These are phyloP conservation scores for Corynespora cassiicola DNA, from an alignment of 2,329 filamentous ascomycete species.

Conservation along the genomic window DNA sequence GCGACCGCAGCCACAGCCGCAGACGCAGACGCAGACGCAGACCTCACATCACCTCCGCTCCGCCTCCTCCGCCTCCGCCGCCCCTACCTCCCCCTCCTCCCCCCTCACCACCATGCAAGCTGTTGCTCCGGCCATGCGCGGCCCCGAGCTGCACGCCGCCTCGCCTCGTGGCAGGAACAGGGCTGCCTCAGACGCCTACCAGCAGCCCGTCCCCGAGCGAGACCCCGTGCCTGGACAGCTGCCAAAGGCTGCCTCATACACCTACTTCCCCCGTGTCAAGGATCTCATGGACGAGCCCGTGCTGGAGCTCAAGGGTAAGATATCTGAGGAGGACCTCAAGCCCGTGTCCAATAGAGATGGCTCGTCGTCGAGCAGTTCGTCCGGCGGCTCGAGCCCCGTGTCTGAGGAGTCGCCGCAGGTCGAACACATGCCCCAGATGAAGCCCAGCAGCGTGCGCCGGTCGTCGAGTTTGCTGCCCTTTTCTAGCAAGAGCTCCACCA, in stretches of 20 bases:
- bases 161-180: slow-evolving; percentile 37
- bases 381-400: slow-evolving; percentile 53
- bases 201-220: slow-evolving; percentile 21
- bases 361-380: slow-evolving; percentile 47
- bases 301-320: slow-evolving; percentile 34
- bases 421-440: slow-evolving; percentile 36
- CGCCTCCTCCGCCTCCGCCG: slow-evolving; percentile 1
- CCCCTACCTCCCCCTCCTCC: slow-evolving; percentile 8
- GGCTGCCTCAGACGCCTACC: slow-evolving; percentile 39
- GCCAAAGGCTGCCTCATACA: slow-evolving; percentile 49
- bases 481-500: no score
- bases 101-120: slow-evolving; percentile 36
- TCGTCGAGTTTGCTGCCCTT: slow-evolving; percentile 44
- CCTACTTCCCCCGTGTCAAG: slow-evolving; percentile 48
- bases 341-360: slow-evolving; percentile 35
- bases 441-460: slow-evolving; percentile 40
- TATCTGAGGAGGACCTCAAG: slow-evolving; percentile 41
- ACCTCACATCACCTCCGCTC: no score
- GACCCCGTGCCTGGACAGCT: slow-evolving; percentile 34
- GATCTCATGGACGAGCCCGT: slow-evolving; percentile 39
- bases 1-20: no score
- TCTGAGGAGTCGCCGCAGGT: slow-evolving; percentile 40
- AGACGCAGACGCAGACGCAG: no score
- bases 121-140: slow-evolving; percentile 35
- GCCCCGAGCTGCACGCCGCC: slow-evolving; percentile 38